Evolutionary conservation across 495 filamentous ascomycete species (phyloP), one percentile per base, ranked within the genome.

Genomic region (Penicillium subrubescens): DNA sequence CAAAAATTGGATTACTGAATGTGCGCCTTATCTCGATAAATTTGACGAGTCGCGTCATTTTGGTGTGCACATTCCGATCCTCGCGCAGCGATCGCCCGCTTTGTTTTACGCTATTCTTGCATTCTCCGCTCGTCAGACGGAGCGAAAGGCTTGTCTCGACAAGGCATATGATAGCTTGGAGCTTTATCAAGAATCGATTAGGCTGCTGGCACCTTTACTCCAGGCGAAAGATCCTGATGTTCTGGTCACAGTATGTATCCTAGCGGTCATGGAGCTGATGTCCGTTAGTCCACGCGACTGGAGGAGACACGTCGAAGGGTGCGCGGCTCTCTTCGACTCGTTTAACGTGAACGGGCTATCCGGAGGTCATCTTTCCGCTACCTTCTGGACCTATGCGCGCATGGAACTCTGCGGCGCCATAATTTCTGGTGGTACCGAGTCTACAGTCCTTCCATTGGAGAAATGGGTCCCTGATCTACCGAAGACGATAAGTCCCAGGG

Each of bases 331-430:
- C 4, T 75, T 81, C 27, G 68, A 78, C 23, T 68, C 71, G 1
- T 78, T 72, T 57, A 69, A 67, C 10, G 72, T 80, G 5, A 67
- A 77, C 37, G 77, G 77, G 0, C 71, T 80, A 14, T 73, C 71
- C 44, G 71, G 70, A 0, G 77, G 76, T 0, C 65, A 77, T n/a
- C 51, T 71, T 3, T 75, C 80, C 51, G 78, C 76, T 5, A 72
- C 79, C 1, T 81, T 81, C 54, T 81, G 78, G 78, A 80, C 78
- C 43, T 81, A 75, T 53, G 78, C 76, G 23, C 64, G 78, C 1
- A 81, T 81, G 78, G 78, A 81, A 54, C 43, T 81, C 4, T 81
- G 78, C 58, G 78, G 75, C 6, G 78, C 75, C 2, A 74, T 81
- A 3, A 80, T 81, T 35, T 73, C 74, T 17, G 69, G 73, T 34